Evolutionary conservation across 345 rosid genomes (phyloP), one percentile per base, ranked within the genome.

Genomic region (Geranium rotundifolium): DNA sequence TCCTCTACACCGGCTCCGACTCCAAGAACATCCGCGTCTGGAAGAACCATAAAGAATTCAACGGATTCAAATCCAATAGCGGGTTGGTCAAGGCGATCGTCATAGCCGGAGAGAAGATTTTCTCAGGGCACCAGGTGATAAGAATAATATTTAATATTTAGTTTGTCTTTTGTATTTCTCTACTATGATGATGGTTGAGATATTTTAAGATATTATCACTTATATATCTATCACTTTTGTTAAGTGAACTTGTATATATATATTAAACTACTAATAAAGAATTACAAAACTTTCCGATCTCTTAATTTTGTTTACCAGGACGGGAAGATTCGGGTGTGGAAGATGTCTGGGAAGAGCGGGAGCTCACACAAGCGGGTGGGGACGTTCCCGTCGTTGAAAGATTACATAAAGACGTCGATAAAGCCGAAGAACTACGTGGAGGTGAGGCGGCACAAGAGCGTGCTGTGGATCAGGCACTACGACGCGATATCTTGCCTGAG

Each of bases 61-160:
- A 89, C 0, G 91, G 85, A 46, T 92, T 92, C 73, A 89, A 87
- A 79, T 87, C 89, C 0, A 81, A 83, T 29, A 84, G 93, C 4
- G 97, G 98, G 7, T 70, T 89, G 73, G 97, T 92, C 0, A 89
- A 92, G 58, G 85, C 98, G 1, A 85, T 92, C 4, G 80, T 89
- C 17, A 73, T 92, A 23, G 75, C 88, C 0, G 77, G 80, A 5
- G 88, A 79, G 19, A 79, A 70, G 64, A 84, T 92, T 50, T 92
- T 92, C 61, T 64, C 90, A 0, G 97, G 97, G 1, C 98, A 89
- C 75, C 97, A 90, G n/a, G n/a, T n/a, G n/a, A n/a, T n/a, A n/a
- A n/a, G n/a, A n/a, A n/a, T n/a, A n/a, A n/a, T n/a, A n/a, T n/a
- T n/a, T n/a, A n/a, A n/a, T n/a, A n/a, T n/a, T n/a, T n/a, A n/a